Base-by-base conservation (phyloP, 306 rosid genomes). In the Sicyos baderoa region DNA sequence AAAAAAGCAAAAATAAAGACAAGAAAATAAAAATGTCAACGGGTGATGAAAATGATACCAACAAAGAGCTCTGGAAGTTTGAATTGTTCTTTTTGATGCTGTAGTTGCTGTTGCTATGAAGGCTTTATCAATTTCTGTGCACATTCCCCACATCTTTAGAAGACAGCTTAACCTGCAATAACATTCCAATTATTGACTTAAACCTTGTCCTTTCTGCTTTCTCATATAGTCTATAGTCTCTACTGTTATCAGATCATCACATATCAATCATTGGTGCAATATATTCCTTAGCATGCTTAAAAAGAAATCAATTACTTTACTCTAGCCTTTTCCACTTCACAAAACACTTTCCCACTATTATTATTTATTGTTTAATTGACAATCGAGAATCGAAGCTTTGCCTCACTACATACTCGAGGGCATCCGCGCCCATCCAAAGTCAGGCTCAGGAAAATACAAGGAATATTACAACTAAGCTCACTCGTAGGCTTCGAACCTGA, bases 61-160 rank as follows among this genome's bases (percentile, higher is more conserved):
- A 29, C 47, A 49, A 47, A 27, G 59, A 74, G 78, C 82, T 82
- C 80, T 83, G 82, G 84, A 84, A 72, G 59, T 67, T 73, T 68
- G 78, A 82, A 82, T 80, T 60, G 50, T 82, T 73, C 75, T 84
- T 73, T 37, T 70, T 49, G 72, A 56, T 72, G 82, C 81, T 70
- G 82, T 82, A 63, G 45, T 65, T 37, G 44, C 9, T 55, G 82
- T 48, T 75, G 82, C 74, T 78, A 74, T 54, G 68, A 57, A 57
- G 72, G 66, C 96, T 86, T 94, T 90, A 88, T 90, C 80, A 88
- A 84, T 83, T 88, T 90, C 84, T 84, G 95, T 84, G 96, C 90
- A 79, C 63, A 45, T 56, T 74, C 76, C 82, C 90, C 72, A 71
- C 80, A 65, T 77, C 77, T 84, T 83, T 75, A 71, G 77, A 53